A percentile compares a stretch with the other conserved stretches of the same genome.
Conservation (phyloP, 1,284 basidiomycete genomes). For the Microbotryomycetes sp. region DNA sequence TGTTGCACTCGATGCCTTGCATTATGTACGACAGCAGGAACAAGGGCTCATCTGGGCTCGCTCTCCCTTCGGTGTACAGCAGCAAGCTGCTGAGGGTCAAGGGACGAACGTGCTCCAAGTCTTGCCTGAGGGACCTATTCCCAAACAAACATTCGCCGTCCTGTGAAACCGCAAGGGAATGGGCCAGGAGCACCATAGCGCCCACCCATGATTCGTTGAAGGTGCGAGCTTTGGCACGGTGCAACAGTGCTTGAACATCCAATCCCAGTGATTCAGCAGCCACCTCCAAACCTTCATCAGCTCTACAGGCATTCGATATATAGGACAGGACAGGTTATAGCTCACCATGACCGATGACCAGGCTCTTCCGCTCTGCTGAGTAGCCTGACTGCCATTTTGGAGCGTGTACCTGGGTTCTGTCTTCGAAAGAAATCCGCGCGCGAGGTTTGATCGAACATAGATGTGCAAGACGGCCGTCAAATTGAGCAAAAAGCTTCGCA, state of each 20-base stretch:
- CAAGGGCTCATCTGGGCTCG: neutral
- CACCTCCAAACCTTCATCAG: neutral
- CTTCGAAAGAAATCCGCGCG: no score
- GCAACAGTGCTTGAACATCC: neutral
- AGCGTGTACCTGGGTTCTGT: no score
- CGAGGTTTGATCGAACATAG: no score
- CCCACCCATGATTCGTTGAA: neutral
- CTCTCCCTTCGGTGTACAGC: no score
- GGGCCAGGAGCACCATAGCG: neutral
- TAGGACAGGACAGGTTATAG: neutral
- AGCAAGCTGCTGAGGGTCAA: no score
- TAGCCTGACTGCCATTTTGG: no score
- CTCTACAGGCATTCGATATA: neutral
- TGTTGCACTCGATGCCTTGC: neutral
- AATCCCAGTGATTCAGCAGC: neutral
- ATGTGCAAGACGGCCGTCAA: no score
- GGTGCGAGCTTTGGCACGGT: neutral
- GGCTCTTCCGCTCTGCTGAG: neutral
- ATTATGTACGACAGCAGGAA: neutral
- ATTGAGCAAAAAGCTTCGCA: no score
- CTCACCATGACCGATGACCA: neutral
- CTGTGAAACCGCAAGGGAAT: neutral
- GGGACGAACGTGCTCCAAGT: no score
- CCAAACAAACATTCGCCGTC: neutral
- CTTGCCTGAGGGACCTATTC: no score